A percentile compares a stretch with the other conserved stretches of the same genome.
Conservation (phyloP, 306 rosid species). For the Arachis hypogaea region DNA sequence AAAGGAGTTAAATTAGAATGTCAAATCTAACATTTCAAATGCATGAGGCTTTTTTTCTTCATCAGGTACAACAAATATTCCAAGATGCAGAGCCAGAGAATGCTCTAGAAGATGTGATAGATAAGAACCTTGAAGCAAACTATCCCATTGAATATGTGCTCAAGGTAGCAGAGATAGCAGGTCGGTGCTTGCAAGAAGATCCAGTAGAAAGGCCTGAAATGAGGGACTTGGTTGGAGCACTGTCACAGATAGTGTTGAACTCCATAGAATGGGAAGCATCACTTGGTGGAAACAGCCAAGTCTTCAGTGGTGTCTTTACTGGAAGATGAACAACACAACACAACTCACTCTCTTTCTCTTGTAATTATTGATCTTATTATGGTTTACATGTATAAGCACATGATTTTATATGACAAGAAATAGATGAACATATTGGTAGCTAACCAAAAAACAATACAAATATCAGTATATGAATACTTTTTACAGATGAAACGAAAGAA, state of each 20-base stretch:
- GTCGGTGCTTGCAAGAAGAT: constrained; percentile 51
- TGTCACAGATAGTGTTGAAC: constrained; percentile 52
- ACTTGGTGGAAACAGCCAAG: constrained; percentile 69
- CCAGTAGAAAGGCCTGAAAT: too few relatives aligned
- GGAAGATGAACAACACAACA: constrained; percentile 59
- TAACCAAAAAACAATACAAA: too few relatives aligned
- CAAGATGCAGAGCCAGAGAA: constrained; percentile 53
- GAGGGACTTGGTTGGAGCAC: constrained; percentile 34
- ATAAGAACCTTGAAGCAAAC: constrained; percentile 55
- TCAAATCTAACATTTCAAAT: too few relatives aligned
- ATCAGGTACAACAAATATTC: constrained; percentile 57
- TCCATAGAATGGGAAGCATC: constrained; percentile 77
- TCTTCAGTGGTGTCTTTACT: constrained; percentile 58
- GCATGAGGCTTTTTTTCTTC: constrained; percentile 6
- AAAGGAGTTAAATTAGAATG: too few relatives aligned
- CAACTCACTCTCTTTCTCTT: not conserved
- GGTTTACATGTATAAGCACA: too few relatives aligned
- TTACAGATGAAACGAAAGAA: too few relatives aligned
- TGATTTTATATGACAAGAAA: too few relatives aligned
- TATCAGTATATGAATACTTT: too few relatives aligned
- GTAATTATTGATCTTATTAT: not conserved
- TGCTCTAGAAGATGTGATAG: constrained; percentile 61
- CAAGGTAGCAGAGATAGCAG: constrained; percentile 65
- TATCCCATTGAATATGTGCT: constrained; percentile 55
- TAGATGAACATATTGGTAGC: too few relatives aligned